These are phyloP conservation scores for Gossypium anomalum DNA, from an alignment of 345 rosid genomes.

Conservation along the genomic window DNA sequence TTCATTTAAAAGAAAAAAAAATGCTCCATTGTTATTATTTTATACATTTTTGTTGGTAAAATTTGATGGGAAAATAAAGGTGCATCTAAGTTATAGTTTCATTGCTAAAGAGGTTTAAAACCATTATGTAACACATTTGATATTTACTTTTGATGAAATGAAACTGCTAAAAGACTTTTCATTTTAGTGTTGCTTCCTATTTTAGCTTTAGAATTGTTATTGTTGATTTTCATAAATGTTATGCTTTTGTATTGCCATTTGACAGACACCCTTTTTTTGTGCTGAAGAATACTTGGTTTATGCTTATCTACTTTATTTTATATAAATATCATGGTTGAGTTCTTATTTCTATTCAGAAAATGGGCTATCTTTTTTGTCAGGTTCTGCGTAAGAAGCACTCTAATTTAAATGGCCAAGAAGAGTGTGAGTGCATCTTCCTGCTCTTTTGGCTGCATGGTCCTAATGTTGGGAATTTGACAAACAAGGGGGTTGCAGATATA, in stretches of 20 bases:
- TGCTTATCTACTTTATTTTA: neutral
- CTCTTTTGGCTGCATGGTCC: constrained; percentile 50
- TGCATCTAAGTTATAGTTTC: neutral
- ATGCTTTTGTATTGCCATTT: neutral
- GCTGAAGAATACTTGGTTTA: neutral
- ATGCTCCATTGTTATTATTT: neutral
- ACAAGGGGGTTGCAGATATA: constrained; percentile 33
- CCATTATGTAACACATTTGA: neutral
- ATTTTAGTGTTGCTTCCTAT: neutral
- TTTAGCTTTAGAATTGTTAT: neutral
- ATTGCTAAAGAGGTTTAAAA: no score
- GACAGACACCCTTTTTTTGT: neutral
- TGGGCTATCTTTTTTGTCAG: constrained; percentile 17
- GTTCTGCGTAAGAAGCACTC: constrained; percentile 30
- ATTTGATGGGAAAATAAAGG: neutral
- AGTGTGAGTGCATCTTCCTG: constrained; percentile 36
- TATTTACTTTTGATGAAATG: neutral
- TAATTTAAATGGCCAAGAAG: constrained; percentile 32
- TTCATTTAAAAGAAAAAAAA: neutral
- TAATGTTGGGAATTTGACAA: neutral
- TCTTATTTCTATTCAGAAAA: neutral
- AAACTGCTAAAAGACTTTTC: neutral
- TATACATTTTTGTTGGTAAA: neutral
- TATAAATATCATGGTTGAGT: neutral
- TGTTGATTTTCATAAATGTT: neutral